Conservation (phyloP, 352 stramenopile species). For the Globisporangium abappressorium region DNA sequence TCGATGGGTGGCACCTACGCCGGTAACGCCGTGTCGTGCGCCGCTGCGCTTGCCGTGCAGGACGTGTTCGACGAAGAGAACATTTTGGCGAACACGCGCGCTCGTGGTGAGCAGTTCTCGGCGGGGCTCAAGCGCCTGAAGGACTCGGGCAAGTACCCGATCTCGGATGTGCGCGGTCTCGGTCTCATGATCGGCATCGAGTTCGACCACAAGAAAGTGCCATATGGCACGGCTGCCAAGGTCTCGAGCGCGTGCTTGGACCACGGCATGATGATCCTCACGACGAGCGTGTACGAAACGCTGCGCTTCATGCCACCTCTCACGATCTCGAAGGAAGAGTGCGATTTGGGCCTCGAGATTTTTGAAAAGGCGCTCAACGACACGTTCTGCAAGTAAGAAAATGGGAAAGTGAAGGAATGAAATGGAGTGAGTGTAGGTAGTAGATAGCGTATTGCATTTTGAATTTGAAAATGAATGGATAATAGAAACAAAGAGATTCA, state of each 20-base stretch:
- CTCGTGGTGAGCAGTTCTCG: slow-evolving; percentile 69
- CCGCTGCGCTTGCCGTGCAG: slow-evolving; percentile 85
- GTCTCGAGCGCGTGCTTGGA: slow-evolving; percentile 82
- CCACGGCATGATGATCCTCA: slow-evolving; percentile 89
- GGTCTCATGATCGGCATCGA: slow-evolving; percentile 93
- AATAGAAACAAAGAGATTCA: neutral
- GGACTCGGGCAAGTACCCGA: slow-evolving; percentile 66
- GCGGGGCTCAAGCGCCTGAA: slow-evolving; percentile 77
- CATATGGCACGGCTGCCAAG: slow-evolving; percentile 61
- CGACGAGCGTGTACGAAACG: slow-evolving; percentile 90
- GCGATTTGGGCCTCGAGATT: slow-evolving; percentile 44
- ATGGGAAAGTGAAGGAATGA: neutral
- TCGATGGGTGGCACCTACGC: slow-evolving; percentile 93
- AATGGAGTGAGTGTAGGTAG: neutral
- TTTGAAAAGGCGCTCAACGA: slow-evolving; percentile 60
- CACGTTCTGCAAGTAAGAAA: slow-evolving; percentile 29
- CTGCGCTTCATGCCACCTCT: slow-evolving; percentile 92
- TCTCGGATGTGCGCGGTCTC: slow-evolving; percentile 84
- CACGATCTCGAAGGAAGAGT: slow-evolving; percentile 83
- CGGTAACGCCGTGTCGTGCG: slow-evolving; percentile 89
- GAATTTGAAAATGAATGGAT: neutral
- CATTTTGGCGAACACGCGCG: slow-evolving; percentile 77
- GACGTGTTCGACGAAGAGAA: slow-evolving; percentile 89
- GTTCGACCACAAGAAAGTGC: slow-evolving; percentile 64
- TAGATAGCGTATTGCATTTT: slow-evolving; percentile 1